Evolutionary conservation across 2,329 filamentous ascomycete genomes (phyloP), one percentile per base, ranked within the genome.

Genomic region (Aspergillus terreus): DNA sequence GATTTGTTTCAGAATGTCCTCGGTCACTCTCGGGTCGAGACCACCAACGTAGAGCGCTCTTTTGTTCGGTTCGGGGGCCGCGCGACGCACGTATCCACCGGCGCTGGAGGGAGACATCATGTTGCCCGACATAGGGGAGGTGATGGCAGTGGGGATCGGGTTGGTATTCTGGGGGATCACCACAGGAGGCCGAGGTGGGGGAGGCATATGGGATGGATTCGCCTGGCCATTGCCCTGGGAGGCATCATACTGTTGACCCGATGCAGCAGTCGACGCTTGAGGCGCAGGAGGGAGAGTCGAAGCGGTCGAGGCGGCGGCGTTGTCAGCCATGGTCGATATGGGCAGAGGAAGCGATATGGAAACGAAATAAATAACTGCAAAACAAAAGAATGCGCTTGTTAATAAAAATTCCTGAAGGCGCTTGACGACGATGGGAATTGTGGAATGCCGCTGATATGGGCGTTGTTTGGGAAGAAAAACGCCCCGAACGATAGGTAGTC

Each of bases 41-140:
- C 94, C 94, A 58, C 94, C 94, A 53, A 99, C 90, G 67, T 99
- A 99, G 56, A 99, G 78, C 52, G 94, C 94, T 68, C 94, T 85
- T 83, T 99, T 99, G 80, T 99, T 99, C 58, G 94, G 94, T 78
- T 99, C 94, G 50, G 94, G 94, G 47, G 94, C 94, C 55, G 92
- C 88, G 69, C 94, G 91, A 64, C 94, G 88, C 49, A 88, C 84
- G 68, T 90, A 94, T 57, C 87, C 86, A 55, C 86, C 88, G 55
- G 85, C 85, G 64, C 87, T 91, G 66, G 85, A 87, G 10, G 94
- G 92, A 49, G 94, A 96, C 81, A 94, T 86, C 69, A 95, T 83
- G 53, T 78, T 80, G 56, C 81, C 85, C 44, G 86, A 88, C 82
- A 91, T 84, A 44, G 91, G 91, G 53, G 90, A 96, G 57, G 87